Evolutionary conservation across 2,329 filamentous ascomycete genomes (phyloP).

Genomic region (Aspergillus clavatus): DNA sequence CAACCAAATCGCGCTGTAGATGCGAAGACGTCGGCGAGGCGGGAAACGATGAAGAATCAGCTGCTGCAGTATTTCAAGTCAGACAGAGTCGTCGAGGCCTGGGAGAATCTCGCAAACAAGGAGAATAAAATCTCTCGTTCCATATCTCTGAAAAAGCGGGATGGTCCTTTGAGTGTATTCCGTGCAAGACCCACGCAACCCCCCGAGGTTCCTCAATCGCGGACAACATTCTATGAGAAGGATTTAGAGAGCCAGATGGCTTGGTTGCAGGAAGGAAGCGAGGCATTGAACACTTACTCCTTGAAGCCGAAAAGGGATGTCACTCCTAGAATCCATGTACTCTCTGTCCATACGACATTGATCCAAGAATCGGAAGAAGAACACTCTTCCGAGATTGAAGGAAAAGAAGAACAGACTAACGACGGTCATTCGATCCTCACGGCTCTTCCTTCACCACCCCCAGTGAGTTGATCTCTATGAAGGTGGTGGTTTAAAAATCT

Average conservation of each 20-base stretch:
- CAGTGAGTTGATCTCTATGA: conserved; percentile 3
- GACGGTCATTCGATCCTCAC: conserved; percentile 22
- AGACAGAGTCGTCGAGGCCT: conserved; percentile 30
- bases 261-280: conserved; percentile 26
- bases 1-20: conserved; percentile 8
- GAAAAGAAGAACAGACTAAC: conserved; percentile 3
- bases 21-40: conserved; percentile 8
- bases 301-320: conserved; percentile 24
- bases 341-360: conserved; percentile 24
- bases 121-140: conserved; percentile 13
- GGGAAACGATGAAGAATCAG: conserved; percentile 30
- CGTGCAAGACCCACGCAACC: conserved; percentile 22
- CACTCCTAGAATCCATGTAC: conserved; percentile 29
- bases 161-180: conserved; percentile 29
- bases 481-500: not conserved
- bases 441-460: conserved; percentile 23
- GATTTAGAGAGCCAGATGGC: conserved; percentile 24
- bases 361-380: conserved; percentile 17
- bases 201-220: conserved; percentile 5
- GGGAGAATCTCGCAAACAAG: conserved; percentile 24
- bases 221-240: conserved; percentile 9
- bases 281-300: conserved; percentile 26
- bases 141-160: conserved; percentile 17
- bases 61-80: conserved; percentile 31
- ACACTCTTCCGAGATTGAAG: not conserved